Base-by-base conservation (phyloP, 1,284 basidiomycete species). In the Sutorius eximius region DNA sequence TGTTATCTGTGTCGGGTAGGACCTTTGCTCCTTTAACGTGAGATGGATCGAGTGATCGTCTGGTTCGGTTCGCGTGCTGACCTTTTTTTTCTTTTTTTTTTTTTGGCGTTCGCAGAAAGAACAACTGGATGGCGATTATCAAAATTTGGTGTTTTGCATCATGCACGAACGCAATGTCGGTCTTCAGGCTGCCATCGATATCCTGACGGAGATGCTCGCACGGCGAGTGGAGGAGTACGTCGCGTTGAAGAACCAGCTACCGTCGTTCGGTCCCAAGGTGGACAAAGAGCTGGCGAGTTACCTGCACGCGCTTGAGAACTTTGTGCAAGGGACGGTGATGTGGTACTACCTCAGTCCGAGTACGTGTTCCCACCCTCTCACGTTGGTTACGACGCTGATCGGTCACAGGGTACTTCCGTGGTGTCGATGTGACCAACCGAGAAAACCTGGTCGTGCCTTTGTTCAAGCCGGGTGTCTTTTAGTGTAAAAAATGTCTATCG, bases 1-100 rank as follows among this genome's bases (percentile, higher is more conserved):
- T 46, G 24, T 3, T 27, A 5, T 32, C 38, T 41, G 16, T 46
- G 45, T 44, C 41, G 27, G 52, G 53, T 30, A 76, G 77, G 77
- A 79, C 58, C 69, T 79, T 16, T 79, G 77, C 53, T 78, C 76
- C 6, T 79, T 78, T 59, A 78, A 78, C 56, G 75, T 77, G 63
- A 59, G 75, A 54, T 49, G 18, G 41, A 20, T 58, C 45, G 5
- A 5, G 34, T 11, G 41, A 53, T 50, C 42, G 27, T 55, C 50
- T 37, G 27, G 30, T 55, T 49, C 34, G 27, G 45, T 55, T 43
- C 32, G 29, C 45, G 51, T 36, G 29, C 49, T 58, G 44, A 56
- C 33, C 44, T 52, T 32, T 8, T 40, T n/a, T n/a, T n/a, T n/a
- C n/a, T n/a, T n/a, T n/a, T n/a, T n/a, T n/a, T n/a, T n/a, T n/a